Evolutionary conservation across 2,329 filamentous ascomycete genomes (phyloP), one percentile per base, ranked within the genome.

Genomic region (Coniella vitis): DNA sequence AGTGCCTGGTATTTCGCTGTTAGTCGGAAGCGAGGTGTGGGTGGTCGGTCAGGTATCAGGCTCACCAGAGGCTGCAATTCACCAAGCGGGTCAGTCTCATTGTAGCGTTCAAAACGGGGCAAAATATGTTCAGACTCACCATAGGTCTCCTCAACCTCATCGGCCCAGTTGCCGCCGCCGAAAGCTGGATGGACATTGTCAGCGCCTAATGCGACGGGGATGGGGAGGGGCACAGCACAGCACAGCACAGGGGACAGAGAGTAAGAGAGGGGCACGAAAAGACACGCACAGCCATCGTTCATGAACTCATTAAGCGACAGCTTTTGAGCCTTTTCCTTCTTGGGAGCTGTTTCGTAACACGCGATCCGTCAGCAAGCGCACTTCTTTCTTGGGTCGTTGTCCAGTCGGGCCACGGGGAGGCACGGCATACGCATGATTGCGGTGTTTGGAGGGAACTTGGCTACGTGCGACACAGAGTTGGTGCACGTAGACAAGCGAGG

Each of bases 281-380:
- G 55, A 56, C 48, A 76, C 88, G 71, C 79, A 96, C 91, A 84
- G 71, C 89, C 80, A 70, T 96, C 89, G 66, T 79, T 79, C 77
- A 98, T 81, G 81, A 98, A 98, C 73, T 89, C 87, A 78, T 89
- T 88, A 67, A 97, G 84, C 76, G 87, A 89, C 87, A 98, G 91
- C 79, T 94, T 98, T 83, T 95, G 86, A 70, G 82, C 78, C 73
- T 95, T 85, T 76, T 89, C 87, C 76, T 94, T 94, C 70, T 90
- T 87, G 60, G 90, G 91, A 79, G 87, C 90, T 95, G 64, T 53
- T 5, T 66, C 25, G 13, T 46, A 21, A 38, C 13, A 54, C 53
- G 47, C 59, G 54, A 51, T 54, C 54, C 58, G 68, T 81, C 61
- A 81, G 77, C 65, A 62, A 56, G 55, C 55, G 52, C 46, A 55